Percentiles rank a stretch among this genome's conserved stretches.
Conservation (phyloP, 2,329 filamentous ascomycete genomes). For the Kalaharituber pfeilii region DNA sequence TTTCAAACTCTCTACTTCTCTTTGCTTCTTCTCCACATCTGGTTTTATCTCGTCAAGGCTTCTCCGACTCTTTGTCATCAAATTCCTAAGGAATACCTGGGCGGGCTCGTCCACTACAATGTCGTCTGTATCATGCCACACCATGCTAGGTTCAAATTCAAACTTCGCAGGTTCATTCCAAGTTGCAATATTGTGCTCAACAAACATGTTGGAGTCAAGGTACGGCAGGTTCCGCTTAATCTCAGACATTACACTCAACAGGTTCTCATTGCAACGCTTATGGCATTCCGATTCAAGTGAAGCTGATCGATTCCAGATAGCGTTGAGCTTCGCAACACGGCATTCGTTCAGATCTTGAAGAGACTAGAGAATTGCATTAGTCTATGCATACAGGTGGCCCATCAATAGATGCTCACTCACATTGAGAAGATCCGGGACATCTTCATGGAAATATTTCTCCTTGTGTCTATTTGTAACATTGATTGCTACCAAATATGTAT, state of each 20-base stretch:
- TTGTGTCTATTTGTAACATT: conserved; percentile 97
- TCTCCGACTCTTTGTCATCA: conserved; percentile 75
- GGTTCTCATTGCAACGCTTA: conserved; percentile 50
- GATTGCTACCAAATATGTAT: conserved; percentile 90
- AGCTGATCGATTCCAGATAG: conserved; percentile 65
- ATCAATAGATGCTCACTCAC: conserved; percentile 34
- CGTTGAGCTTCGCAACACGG: conserved; percentile 65
- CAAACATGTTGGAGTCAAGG: conserved; percentile 95
- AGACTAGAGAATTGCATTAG: conserved; percentile 28
- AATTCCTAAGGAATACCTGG: conserved; percentile 79
- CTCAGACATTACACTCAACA: conserved; percentile 58
- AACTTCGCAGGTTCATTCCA: conserved; percentile 78
- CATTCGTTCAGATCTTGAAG: conserved; percentile 89
- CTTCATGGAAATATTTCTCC: conserved; percentile 93
- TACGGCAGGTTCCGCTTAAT: conserved; percentile 75
- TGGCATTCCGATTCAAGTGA: conserved; percentile 66
- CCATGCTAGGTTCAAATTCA: conserved; percentile 78
- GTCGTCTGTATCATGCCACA: conserved; percentile 84
- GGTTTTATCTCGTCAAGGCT: conserved; percentile 63
- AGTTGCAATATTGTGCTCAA: conserved; percentile 67
- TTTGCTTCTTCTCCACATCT: conserved; percentile 57
- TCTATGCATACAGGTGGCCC: conserved; percentile 9
- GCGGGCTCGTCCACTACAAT: conserved; percentile 78
- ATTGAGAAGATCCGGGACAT: conserved; percentile 82
- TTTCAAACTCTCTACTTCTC: conserved; percentile 67